Evolutionary conservation across 148 eudicot species (phyloP).

Genomic region (Nepenthes gracilis): DNA sequence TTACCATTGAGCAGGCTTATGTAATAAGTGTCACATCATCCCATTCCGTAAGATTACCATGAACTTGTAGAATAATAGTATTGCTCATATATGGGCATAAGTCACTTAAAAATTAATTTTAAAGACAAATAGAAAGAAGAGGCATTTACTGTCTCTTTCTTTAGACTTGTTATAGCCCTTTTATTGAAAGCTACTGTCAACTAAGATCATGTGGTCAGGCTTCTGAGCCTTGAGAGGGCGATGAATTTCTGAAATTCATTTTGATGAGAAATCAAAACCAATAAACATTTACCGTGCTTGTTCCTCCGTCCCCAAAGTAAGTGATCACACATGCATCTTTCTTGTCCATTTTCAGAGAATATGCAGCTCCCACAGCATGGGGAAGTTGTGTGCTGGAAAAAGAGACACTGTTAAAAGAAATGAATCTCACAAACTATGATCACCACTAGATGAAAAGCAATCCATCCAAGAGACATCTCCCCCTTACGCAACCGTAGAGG

Average conservation of each 20-base stretch:
- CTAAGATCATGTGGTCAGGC: not conserved
- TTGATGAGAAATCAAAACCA: not conserved
- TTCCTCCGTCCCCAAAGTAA: slow-evolving; percentile 73
- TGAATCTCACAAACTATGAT: not conserved
- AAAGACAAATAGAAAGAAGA: too few relatives aligned
- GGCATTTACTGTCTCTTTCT: too few relatives aligned
- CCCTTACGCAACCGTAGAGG: slow-evolving; percentile 67
- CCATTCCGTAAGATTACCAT: too few relatives aligned
- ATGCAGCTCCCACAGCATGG: slow-evolving; percentile 82
- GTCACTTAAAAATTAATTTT: too few relatives aligned
- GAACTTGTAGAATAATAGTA: too few relatives aligned
- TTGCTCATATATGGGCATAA: too few relatives aligned
- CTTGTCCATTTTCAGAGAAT: slow-evolving; percentile 67
- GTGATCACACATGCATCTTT: slow-evolving; percentile 61
- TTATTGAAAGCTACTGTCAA: too few relatives aligned
- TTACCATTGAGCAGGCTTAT: too few relatives aligned
- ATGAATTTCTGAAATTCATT: too few relatives aligned
- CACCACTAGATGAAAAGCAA: not conserved
- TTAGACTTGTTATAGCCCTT: too few relatives aligned
- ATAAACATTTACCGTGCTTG: slow-evolving; percentile 38
- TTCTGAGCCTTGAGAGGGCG: too few relatives aligned
- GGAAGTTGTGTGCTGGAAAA: slow-evolving; percentile 58
- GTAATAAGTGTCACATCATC: too few relatives aligned
- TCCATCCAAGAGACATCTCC: not conserved
- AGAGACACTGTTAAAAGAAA: not conserved